A percentile compares a stretch with the other conserved stretches of the same genome.
phyloP scores from a whole-genome alignment of 306 rosid species.

The Quercus parvula region DNA sequence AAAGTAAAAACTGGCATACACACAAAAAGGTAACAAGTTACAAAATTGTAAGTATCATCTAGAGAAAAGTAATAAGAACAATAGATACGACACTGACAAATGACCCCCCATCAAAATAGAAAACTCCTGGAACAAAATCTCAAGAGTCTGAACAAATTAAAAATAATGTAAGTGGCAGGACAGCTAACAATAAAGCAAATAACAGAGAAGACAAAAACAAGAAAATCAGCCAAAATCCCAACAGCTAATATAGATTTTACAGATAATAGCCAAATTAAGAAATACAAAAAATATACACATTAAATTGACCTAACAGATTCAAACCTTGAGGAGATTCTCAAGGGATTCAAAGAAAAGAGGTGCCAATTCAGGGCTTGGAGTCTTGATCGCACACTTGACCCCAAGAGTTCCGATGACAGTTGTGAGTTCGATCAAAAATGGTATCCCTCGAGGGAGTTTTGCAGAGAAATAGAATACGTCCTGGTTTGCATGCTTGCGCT shows the following conservation, averaged over 20 bases:
- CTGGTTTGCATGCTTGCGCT: slow-evolving; percentile 86
- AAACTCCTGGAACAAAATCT: neutral
- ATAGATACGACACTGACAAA: neutral
- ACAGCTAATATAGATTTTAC: slow-evolving; percentile 28
- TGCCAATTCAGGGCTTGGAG: slow-evolving; percentile 85
- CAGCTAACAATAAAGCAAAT: slow-evolving; percentile 19
- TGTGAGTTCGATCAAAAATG: slow-evolving; percentile 77
- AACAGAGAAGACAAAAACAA: slow-evolving; percentile 13
- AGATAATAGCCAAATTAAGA: slow-evolving; percentile 26
- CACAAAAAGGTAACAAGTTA: neutral
- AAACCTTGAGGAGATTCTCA: slow-evolving; percentile 67
- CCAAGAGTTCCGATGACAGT: slow-evolving; percentile 71
- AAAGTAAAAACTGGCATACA: neutral
- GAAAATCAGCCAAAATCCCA: slow-evolving; percentile 23
- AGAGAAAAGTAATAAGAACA: neutral
- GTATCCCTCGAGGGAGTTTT: slow-evolving; percentile 73
- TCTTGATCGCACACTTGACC: slow-evolving; percentile 86
- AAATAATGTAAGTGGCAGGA: slow-evolving; percentile 3
- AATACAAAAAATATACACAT: slow-evolving; percentile 20
- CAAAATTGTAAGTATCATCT: neutral
- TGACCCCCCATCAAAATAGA: neutral
- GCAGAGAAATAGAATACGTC: slow-evolving; percentile 96
- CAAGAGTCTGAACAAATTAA: neutral
- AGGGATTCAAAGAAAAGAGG: slow-evolving; percentile 76
- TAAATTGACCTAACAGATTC: slow-evolving; percentile 21